Conservation (phyloP, 2,329 filamentous ascomycete species). For the Colletotrichum sp. region DNA sequence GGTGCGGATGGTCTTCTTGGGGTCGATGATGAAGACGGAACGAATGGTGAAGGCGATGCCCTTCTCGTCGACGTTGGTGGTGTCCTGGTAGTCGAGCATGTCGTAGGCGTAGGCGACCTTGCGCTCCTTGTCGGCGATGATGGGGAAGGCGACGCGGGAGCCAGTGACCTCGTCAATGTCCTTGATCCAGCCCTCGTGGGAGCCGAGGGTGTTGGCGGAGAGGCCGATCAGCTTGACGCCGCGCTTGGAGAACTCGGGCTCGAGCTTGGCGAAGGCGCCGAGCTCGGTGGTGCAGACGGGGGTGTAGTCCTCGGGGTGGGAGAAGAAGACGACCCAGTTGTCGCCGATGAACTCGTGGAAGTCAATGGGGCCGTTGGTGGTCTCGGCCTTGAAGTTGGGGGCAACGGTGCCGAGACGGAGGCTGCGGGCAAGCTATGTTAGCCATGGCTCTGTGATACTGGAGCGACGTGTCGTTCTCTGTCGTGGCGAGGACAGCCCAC, state of each 20-base stretch:
- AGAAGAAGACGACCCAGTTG: constrained; percentile 84
- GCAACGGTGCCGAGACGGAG: constrained; percentile 71
- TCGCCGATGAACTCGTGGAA: constrained; percentile 83
- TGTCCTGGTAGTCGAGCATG: constrained; percentile 84
- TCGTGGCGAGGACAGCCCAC: neutral
- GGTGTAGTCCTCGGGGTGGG: constrained; percentile 88
- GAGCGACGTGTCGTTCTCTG: neutral
- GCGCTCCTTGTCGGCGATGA: constrained; percentile 81
- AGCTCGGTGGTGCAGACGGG: constrained; percentile 97
- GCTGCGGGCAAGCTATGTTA: constrained; percentile 34
- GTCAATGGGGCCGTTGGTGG: constrained; percentile 77
- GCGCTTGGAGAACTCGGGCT: constrained; percentile 85
- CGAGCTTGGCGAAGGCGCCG: constrained; percentile 88
- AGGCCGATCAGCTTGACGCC: constrained; percentile 92
- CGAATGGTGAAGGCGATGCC: constrained; percentile 93
- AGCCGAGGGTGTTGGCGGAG: constrained; percentile 83
- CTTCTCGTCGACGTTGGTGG: constrained; percentile 81
- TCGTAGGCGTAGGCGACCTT: constrained; percentile 79
- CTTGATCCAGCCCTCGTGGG: constrained; percentile 88
- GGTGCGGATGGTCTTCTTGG: constrained; percentile 89
- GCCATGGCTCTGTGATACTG: neutral
- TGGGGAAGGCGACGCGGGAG: constrained; percentile 75
- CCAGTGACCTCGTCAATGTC: constrained; percentile 84
- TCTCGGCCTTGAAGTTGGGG: constrained; percentile 85
- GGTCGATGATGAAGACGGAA: constrained; percentile 94